A percentile compares a stretch with the other conserved stretches of the same genome.
Conservation (phyloP, 1,139 yeast genomes). For the Sugiyamaella sp. region DNA sequence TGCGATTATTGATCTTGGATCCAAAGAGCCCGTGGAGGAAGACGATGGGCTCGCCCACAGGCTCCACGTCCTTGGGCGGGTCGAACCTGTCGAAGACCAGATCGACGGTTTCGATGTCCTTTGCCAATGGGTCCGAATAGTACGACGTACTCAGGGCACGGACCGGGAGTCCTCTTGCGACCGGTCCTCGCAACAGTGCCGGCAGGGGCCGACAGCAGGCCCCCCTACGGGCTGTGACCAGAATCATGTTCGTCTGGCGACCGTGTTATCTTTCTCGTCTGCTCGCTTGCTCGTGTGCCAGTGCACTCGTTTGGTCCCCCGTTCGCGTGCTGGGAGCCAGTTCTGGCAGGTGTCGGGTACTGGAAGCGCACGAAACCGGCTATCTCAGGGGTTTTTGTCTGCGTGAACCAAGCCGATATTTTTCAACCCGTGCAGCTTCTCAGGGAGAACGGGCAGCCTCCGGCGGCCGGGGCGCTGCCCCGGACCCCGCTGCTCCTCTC, state of each 20-base stretch:
- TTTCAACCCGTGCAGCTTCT: too few species aligned
- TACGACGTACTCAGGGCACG: neutral
- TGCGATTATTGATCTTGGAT: slow-evolving; percentile 71
- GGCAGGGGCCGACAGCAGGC: neutral
- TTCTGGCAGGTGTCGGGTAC: too few species aligned
- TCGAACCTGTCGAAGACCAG: slow-evolving; percentile 49
- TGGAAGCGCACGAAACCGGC: too few species aligned
- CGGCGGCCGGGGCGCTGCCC: neutral
- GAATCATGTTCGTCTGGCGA: too few species aligned
- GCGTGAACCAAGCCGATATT: neutral
- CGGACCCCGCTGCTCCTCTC: too few species aligned
- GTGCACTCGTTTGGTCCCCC: too few species aligned
- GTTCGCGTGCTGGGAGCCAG: too few species aligned
- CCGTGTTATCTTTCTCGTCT: too few species aligned
- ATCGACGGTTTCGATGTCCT: slow-evolving; percentile 48
- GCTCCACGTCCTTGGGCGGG: slow-evolving; percentile 29
- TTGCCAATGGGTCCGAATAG: slow-evolving; percentile 17
- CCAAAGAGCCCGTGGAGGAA: slow-evolving; percentile 93
- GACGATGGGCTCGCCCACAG: slow-evolving; percentile 55
- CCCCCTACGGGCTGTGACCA: too few species aligned
- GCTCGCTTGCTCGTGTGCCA: too few species aligned
- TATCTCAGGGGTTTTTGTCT: too few species aligned
- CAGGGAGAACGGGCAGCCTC: too few species aligned
- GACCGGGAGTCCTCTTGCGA: neutral
- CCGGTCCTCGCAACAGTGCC: neutral